Evolutionary conservation across 805 yeast species (phyloP).

Genomic region (Brettanomyces sp.): DNA sequence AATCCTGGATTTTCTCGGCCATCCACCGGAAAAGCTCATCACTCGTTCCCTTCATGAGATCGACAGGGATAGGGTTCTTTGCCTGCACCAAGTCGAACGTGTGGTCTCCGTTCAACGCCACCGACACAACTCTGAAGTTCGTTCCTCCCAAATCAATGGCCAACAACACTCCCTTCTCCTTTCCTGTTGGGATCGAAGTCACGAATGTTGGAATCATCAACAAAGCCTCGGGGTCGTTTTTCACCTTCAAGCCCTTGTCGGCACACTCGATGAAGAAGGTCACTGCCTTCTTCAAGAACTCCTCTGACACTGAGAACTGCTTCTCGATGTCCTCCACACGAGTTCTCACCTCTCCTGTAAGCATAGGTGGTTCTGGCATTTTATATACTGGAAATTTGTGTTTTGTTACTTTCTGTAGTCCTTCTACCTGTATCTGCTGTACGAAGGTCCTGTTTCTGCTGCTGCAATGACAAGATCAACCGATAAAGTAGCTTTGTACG

Average conservation of each 20-base stretch:
- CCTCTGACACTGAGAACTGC: constrained; percentile 33
- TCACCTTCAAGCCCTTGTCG: constrained; percentile 45
- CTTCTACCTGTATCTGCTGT: too few relatives aligned
- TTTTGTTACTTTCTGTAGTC: too few relatives aligned
- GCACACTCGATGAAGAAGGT: constrained; percentile 51
- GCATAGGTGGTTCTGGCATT: too few relatives aligned
- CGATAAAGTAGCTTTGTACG: too few relatives aligned
- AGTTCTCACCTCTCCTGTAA: too few relatives aligned
- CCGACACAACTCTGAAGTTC: constrained; percentile 90
- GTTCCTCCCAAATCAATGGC: constrained; percentile 98
- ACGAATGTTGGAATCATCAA: constrained; percentile 95
- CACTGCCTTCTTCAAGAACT: constrained; percentile 37
- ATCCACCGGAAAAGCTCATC: constrained; percentile 65
- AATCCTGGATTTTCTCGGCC: constrained; percentile 59
- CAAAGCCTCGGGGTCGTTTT: constrained; percentile 36
- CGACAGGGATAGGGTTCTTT: constrained; percentile 72
- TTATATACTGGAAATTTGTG: too few relatives aligned
- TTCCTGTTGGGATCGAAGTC: constrained; percentile 76
- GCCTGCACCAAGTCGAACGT: constrained; percentile 70
- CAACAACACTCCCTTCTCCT: constrained; percentile 69
- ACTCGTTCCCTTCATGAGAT: constrained; percentile 57
- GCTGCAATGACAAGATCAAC: too few relatives aligned
- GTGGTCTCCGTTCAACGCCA: constrained; percentile 64
- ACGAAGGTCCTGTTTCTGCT: too few relatives aligned
- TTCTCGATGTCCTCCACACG: constrained; percentile 25